Evolutionary conservation across 805 yeast species (phyloP).

Genomic region (Jamesozyma spencerorum): DNA sequence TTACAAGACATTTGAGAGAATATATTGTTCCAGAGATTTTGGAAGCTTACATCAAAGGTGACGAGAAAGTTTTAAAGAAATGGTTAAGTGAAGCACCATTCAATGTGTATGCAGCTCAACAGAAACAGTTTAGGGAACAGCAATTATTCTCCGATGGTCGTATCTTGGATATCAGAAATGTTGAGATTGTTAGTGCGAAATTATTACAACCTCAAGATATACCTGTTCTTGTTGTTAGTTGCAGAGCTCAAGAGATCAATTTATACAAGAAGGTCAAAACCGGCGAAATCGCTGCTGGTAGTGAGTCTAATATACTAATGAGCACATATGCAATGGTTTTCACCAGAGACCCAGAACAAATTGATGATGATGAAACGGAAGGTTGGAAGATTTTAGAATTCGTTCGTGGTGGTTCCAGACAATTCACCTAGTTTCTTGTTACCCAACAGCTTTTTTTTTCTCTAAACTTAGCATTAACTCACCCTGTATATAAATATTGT

Average conservation of each 20-base stretch:
- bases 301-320: slow-evolving; percentile 84
- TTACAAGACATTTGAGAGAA: slow-evolving; percentile 76
- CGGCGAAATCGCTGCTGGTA: slow-evolving; percentile 92
- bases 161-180: slow-evolving; percentile 89
- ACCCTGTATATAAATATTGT: no score
- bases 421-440: slow-evolving; percentile 41
- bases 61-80: slow-evolving; percentile 65
- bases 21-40: slow-evolving; percentile 90
- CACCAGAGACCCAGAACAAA: slow-evolving; percentile 85
- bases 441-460: no score
- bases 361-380: slow-evolving; percentile 82
- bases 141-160: slow-evolving; percentile 85
- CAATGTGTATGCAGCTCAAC: slow-evolving; percentile 88
- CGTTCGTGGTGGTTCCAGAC: slow-evolving; percentile 87
- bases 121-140: slow-evolving; percentile 85
- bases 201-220: slow-evolving; percentile 80
- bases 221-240: slow-evolving; percentile 87
- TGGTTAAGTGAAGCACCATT: slow-evolving; percentile 98
- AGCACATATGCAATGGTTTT: slow-evolving; percentile 95
- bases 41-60: slow-evolving; percentile 92
- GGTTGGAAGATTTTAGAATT: slow-evolving; percentile 96
- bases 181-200: slow-evolving; percentile 83
- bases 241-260: slow-evolving; percentile 94
- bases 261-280: slow-evolving; percentile 82
- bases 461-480: no score